A percentile compares a stretch with the other conserved stretches of the same genome.
These are phyloP conservation scores for Vigna angularis DNA, from an alignment of 306 rosid species.

Conservation along the genomic window DNA sequence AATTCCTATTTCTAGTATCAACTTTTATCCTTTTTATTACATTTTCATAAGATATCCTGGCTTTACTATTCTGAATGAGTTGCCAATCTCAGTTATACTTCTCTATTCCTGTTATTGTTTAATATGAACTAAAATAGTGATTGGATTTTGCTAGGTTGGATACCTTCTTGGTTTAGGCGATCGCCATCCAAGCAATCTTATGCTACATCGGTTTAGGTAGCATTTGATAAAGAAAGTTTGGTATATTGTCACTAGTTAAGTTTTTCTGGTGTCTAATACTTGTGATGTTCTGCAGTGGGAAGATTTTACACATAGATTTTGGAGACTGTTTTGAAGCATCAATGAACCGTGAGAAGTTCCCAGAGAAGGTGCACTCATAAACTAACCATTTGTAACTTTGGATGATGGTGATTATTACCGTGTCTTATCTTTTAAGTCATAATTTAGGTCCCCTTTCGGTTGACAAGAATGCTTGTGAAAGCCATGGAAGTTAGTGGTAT, in stretches of 20 bases:
- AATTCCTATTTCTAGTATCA: conserved; percentile 5
- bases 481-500: conserved; percentile 99
- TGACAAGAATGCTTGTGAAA: conserved; percentile 99
- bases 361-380: conserved; percentile 73
- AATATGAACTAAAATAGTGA: conserved; percentile 16
- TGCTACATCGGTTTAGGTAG: conserved; percentile 92
- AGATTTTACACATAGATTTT: conserved; percentile 96
- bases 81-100: conserved; percentile 1
- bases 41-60: conserved; percentile 9
- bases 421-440: conserved; percentile 37
- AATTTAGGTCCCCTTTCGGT: conserved; percentile 90
- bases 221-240: conserved; percentile 36
- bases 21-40: conserved; percentile 1
- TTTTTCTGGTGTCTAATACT: conserved; percentile 41
- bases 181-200: conserved; percentile 99
- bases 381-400: conserved; percentile 21
- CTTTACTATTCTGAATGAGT: not conserved
- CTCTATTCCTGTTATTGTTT: not conserved
- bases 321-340: conserved; percentile 99
- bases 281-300: conserved; percentile 71
- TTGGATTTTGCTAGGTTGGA: conserved; percentile 73
- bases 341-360: conserved; percentile 97
- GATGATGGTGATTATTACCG: conserved; percentile 29
- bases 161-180: conserved; percentile 99
- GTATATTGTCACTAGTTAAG: conserved; percentile 12